These are phyloP conservation scores for Flaveria linearis DNA, from an alignment of 129 eudicot species.

Conservation along the genomic window DNA sequence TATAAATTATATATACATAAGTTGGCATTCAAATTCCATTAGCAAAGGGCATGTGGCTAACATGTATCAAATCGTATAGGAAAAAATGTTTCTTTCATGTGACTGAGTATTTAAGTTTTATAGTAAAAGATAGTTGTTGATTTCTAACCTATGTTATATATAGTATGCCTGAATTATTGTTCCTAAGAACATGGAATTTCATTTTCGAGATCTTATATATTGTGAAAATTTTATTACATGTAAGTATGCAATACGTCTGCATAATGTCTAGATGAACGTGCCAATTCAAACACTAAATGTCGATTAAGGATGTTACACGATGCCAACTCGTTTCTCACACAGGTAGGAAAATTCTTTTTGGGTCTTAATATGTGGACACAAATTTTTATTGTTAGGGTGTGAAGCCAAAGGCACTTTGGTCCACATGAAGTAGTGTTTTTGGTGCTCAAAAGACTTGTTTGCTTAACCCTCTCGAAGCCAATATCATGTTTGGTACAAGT, in stretches of 20 bases:
- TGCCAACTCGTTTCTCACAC: neutral
- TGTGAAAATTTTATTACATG: too few relatives aligned
- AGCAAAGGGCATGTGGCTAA: too few relatives aligned
- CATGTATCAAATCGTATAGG: too few relatives aligned
- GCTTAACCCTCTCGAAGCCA: neutral
- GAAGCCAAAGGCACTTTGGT: constrained; percentile 24
- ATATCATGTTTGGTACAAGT: neutral
- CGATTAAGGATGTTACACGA: neutral
- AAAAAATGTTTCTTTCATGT: too few relatives aligned
- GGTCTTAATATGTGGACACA: neutral
- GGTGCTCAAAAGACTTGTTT: constrained; percentile 12
- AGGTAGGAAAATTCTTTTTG: neutral
- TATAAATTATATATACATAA: too few relatives aligned
- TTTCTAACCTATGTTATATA: too few relatives aligned
- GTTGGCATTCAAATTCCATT: too few relatives aligned
- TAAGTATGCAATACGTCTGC: neutral
- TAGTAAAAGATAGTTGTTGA: too few relatives aligned
- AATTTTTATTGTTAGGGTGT: constrained; percentile 12
- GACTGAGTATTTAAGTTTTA: too few relatives aligned
- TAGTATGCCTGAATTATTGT: too few relatives aligned
- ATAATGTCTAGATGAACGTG: constrained; percentile 7
- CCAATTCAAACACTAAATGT: constrained; percentile 5
- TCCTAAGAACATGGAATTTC: too few relatives aligned
- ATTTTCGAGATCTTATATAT: too few relatives aligned
- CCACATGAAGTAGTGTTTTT: constrained; percentile 10